These are phyloP conservation scores for Trichoderma sp. DNA, from an alignment of 2,329 filamentous ascomycete species.

Conservation along the genomic window DNA sequence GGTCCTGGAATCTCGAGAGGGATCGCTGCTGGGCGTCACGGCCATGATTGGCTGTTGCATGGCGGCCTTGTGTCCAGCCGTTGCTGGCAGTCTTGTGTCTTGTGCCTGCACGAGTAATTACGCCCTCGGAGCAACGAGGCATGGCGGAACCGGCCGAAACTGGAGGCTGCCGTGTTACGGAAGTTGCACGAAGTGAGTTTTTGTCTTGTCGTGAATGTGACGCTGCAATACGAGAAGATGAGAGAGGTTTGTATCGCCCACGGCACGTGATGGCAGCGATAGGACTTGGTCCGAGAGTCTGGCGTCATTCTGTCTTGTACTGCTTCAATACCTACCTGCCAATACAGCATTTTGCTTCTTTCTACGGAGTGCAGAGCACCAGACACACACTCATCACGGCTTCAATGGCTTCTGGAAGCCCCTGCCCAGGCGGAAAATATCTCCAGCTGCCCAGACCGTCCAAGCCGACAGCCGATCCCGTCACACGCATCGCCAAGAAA, in stretches of 20 bases:
- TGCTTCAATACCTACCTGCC: background rate
- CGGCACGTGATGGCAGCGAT: background rate
- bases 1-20: background rate
- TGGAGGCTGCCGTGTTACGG: background rate
- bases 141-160: conserved; percentile 2
- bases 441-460: background rate
- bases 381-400: background rate
- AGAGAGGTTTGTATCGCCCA: background rate
- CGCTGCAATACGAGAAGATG: background rate
- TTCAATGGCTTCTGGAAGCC: background rate
- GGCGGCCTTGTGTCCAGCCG: background rate
- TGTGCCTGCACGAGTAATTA: background rate
- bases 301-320: background rate
- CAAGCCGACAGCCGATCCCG: conserved; percentile 8
- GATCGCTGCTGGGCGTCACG: background rate
- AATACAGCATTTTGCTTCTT: background rate
- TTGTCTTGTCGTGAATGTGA: background rate
- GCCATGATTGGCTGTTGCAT: background rate
- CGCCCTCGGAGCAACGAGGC: background rate
- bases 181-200: background rate
- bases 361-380: background rate
- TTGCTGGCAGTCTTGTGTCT: background rate
- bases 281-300: background rate
- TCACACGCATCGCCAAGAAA: conserved; percentile 12
- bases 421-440: background rate